A percentile compares a stretch with the other conserved stretches of the same genome.
Conservation (phyloP, 257 asterid genomes). For the Datura wrightii region DNA sequence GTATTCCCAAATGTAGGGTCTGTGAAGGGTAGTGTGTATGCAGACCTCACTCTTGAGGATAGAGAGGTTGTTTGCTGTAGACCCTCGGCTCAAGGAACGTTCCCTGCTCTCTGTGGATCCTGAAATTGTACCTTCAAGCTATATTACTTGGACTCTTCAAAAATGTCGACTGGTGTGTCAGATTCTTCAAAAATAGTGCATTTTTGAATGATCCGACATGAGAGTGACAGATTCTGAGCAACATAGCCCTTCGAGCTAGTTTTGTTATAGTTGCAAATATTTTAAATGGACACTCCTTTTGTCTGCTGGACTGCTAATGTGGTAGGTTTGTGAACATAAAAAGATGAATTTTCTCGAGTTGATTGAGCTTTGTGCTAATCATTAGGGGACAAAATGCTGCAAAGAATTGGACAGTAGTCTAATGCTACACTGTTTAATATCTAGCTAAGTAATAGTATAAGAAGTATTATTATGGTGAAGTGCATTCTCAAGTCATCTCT, state of each 20-base stretch:
- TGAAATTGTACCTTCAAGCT: neutral
- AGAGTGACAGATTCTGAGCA: neutral
- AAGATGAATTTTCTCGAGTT: neutral
- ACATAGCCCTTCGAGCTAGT: neutral
- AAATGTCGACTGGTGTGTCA: no score
- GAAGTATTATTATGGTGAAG: neutral
- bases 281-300: neutral
- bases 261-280: neutral
- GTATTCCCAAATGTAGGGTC: no score
- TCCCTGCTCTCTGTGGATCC: neutral
- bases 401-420: neutral
- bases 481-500: neutral
- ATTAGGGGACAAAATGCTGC: neutral
- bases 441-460: neutral
- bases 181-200: no score
- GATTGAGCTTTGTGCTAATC: neutral
- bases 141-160: no score
- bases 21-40: no score
- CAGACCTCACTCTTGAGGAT: no score
- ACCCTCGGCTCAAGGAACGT: no score
- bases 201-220: no score
- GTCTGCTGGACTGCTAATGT: neutral
- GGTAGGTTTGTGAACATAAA: neutral
- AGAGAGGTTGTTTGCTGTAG: no score
- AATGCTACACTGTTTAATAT: neutral